phyloP scores from a whole-genome alignment of 73 alveolate genomes.

The Paramecium sexaurelia region DNA sequence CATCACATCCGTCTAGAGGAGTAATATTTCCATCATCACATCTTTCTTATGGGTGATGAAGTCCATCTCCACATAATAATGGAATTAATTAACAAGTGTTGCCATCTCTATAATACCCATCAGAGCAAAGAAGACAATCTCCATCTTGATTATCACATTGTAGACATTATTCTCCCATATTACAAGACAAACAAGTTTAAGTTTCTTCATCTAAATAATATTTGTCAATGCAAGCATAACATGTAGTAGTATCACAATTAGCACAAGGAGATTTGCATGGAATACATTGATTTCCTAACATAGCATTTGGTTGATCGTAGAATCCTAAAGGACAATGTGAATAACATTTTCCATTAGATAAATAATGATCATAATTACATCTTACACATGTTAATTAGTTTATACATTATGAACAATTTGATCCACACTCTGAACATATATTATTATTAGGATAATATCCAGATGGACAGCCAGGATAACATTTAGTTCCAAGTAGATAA shows the following conservation, averaged over 20 bases:
- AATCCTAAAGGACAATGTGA: constrained; percentile 28
- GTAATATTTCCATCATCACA: constrained; percentile 53
- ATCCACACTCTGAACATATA: not conserved
- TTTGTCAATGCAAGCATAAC: not conserved
- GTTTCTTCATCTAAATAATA: constrained; percentile 32
- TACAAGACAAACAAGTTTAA: not conserved
- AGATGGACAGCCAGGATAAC: constrained; percentile 51
- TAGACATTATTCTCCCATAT: constrained; percentile 23
- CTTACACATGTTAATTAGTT: not conserved
- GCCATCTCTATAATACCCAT: constrained; percentile 49
- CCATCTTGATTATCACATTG: constrained; percentile 22
- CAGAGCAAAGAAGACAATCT: not conserved
- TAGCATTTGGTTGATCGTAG: not conserved
- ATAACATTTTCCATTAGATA: not conserved
- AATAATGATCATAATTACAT: constrained; percentile 37
- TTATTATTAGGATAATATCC: not conserved
- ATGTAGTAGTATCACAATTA: not conserved
- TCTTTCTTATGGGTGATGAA: constrained; percentile 58
- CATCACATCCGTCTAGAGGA: constrained; percentile 28
- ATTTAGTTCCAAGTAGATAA: not conserved
- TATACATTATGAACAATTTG: constrained; percentile 11
- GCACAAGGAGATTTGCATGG: constrained; percentile 54
- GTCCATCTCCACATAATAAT: constrained; percentile 69
- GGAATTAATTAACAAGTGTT: not conserved
- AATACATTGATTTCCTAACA: constrained; percentile 31